Evolutionary conservation across 164 flowering plant genomes (phyloP), one percentile per base, ranked within the genome.

Genomic region (Santalum album): DNA sequence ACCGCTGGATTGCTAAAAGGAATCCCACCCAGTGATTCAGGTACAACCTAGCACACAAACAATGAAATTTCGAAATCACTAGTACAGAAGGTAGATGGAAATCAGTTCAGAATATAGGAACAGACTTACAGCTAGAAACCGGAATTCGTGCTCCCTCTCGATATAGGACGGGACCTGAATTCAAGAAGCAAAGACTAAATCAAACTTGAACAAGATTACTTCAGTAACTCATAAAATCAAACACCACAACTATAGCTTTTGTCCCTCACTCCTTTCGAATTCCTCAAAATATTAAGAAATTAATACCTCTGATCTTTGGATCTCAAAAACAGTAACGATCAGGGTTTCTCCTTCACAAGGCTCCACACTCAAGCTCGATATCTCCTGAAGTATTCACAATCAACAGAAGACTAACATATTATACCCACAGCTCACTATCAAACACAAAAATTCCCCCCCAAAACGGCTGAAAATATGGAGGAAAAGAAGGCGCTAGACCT

Each of bases 321-420:
- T 82, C 69, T 86, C 98, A 59, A 92, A 92, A 19, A 83, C 88
- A 12, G 89, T 86, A 44, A 92, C 76, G 21, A 92, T 43, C 19
- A 92, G 82, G 18, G 73, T 75, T 72, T 89, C 96, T 9, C 81
- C 84, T 65, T 81, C 86, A 71, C 81, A 83, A n/a, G 94, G 91
- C 77, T 92, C 98, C 52, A 84, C 95, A 43, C 96, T 88, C 51
- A 92, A 71, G 67, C 96, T 89, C 24, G 98, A 89, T 56, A 89
- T 83, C 66, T 92, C 98, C 96, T 89, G 82, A 51, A 61, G 17
- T 71, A 17, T 15, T 21, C 20, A 25, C 45, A 42, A 12, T 18
- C 45, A 42, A 5, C 17, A 17, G 4, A 17, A 42, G 11, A 38
- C 34, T 3, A 29, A 9, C 34, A 29, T 9, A 29, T 29, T 9